Evolutionary conservation across 257 asterid genomes (phyloP).

Genomic region (Solanum arcanum): DNA sequence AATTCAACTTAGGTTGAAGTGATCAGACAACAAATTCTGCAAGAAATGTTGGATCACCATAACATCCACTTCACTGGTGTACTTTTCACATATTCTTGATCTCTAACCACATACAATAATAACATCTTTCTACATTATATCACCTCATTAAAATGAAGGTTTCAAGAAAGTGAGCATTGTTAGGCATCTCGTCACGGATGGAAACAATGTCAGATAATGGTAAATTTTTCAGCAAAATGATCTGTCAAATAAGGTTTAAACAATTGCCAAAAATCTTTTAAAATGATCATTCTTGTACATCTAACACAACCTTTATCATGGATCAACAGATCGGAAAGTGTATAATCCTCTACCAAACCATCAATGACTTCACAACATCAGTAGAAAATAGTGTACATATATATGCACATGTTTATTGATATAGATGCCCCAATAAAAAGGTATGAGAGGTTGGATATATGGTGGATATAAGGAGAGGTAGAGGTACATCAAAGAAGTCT

Average conservation of each 20-base stretch:
- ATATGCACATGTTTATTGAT: background rate
- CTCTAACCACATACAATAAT: background rate
- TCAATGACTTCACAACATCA: background rate
- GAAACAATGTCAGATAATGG: background rate
- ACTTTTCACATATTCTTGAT: background rate
- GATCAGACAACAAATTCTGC: background rate
- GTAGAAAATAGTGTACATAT: background rate
- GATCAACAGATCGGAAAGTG: background rate
- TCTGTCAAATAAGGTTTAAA: background rate
- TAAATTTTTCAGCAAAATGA: background rate
- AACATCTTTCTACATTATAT: background rate
- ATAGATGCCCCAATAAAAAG: background rate
- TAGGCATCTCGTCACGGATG: background rate
- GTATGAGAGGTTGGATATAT: background rate
- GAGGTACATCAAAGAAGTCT: background rate
- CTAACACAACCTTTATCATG: background rate
- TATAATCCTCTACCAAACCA: background rate
- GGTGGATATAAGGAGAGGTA: background rate
- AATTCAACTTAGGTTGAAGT: background rate
- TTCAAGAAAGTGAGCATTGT: background rate
- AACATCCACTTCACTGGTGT: background rate
- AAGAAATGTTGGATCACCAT: background rate
- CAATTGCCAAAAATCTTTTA: background rate
- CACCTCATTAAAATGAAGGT: background rate
- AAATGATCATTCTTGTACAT: background rate